phyloP scores from a whole-genome alignment of 805 yeast species.

The Pichia heedii region DNA sequence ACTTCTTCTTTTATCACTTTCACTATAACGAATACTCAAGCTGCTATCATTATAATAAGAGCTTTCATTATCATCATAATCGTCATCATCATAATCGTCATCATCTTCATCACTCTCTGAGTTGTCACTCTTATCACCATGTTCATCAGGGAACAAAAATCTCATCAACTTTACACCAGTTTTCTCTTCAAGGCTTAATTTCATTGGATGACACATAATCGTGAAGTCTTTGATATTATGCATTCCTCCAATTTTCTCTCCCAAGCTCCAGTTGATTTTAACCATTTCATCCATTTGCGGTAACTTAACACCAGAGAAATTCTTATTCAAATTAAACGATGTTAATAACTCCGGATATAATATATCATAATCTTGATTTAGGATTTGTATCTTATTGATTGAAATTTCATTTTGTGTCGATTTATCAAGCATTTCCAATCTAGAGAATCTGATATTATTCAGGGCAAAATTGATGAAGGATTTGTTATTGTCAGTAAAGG shows the following conservation, averaged over 20 bases:
- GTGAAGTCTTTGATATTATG: conserved; percentile 63
- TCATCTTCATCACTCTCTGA: neutral
- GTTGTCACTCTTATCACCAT: neutral
- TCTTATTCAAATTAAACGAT: conserved; percentile 28
- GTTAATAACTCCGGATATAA: conserved; percentile 64
- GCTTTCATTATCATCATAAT: neutral
- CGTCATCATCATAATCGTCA: neutral
- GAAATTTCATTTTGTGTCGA: conserved; percentile 54
- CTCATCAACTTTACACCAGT: conserved; percentile 54
- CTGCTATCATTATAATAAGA: neutral
- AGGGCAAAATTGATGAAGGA: conserved; percentile 58
- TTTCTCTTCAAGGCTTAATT: conserved; percentile 61
- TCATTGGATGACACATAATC: conserved; percentile 54
- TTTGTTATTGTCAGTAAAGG: conserved; percentile 52
- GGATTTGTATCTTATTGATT: conserved; percentile 57
- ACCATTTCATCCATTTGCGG: conserved; percentile 27
- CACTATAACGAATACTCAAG: neutral
- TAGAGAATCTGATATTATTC: conserved; percentile 48
- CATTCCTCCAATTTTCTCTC: conserved; percentile 84
- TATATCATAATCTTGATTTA: conserved; percentile 50
- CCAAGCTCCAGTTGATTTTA: conserved; percentile 62
- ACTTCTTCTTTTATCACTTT: neutral
- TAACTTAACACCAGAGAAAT: conserved; percentile 12
- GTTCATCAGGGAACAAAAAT: conserved; percentile 55
- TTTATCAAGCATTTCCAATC: conserved; percentile 58